Conservation (phyloP, 1,139 yeast genomes). For the Kodamaea arcana region DNA sequence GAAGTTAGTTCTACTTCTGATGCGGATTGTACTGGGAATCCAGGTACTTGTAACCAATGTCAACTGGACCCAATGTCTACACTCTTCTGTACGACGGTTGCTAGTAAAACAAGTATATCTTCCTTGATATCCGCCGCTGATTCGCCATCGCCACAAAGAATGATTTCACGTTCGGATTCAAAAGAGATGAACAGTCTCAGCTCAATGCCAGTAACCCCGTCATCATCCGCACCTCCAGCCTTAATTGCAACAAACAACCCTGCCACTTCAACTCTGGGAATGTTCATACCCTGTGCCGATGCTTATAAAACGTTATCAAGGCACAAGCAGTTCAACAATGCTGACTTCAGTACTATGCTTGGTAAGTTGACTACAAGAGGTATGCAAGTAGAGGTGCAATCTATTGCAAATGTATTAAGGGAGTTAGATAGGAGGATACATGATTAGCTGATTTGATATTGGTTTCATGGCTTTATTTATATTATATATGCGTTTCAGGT, state of each 20-base stretch:
- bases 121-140: conserved; percentile 2
- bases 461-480: background rate
- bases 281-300: conserved; percentile 81
- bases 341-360: conserved; percentile 70
- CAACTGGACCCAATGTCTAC: conserved; percentile 87
- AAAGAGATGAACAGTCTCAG: conserved; percentile 10
- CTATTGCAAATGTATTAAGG: conserved; percentile 77
- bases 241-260: conserved; percentile 16
- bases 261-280: conserved; percentile 29
- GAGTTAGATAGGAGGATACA: conserved; percentile 71
- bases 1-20: conserved; percentile 4
- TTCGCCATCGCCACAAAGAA: conserved; percentile 11
- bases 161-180: conserved; percentile 14
- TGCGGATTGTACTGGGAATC: conserved; percentile 76
- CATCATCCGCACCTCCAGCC: conserved; percentile 18
- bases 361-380: conserved; percentile 77
- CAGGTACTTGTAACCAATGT: conserved; percentile 84
- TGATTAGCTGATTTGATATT: conserved; percentile 22
- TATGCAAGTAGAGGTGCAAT: conserved; percentile 84
- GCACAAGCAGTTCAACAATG: conserved; percentile 69
- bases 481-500: background rate
- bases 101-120: conserved; percentile 40
- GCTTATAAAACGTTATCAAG: conserved; percentile 82
- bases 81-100: conserved; percentile 80
- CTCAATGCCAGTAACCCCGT: conserved; percentile 20